These are phyloP conservation scores for Saturnispora quitensis DNA, from an alignment of 805 yeast genomes.

Conservation along the genomic window DNA sequence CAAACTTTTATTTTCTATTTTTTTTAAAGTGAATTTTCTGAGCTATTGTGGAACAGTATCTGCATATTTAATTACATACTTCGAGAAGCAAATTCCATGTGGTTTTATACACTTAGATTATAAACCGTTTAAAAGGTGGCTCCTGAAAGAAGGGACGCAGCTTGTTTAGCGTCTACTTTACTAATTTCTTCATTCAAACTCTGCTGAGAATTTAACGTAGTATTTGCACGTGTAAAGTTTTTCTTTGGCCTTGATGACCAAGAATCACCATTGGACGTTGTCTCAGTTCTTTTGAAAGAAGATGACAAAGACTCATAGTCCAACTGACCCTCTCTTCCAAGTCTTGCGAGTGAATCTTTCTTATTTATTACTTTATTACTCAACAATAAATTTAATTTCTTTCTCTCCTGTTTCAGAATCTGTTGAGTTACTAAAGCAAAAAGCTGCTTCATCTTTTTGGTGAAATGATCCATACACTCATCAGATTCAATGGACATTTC, in stretches of 20 bases:
- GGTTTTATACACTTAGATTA: not conserved
- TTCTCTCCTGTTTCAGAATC: slow-evolving; percentile 79
- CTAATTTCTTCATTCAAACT: slow-evolving; percentile 11
- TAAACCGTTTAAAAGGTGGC: slow-evolving; percentile 44
- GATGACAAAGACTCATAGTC: slow-evolving; percentile 11
- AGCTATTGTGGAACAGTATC: not conserved
- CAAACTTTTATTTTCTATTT: not conserved
- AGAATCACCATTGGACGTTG: slow-evolving; percentile 17
- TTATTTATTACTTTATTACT: slow-evolving; percentile 36
- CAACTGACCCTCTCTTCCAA: slow-evolving; percentile 64
- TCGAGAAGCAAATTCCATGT: not conserved
- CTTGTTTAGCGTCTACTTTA: slow-evolving; percentile 69
- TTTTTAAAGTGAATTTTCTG: not conserved
- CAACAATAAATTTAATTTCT: slow-evolving; percentile 62
- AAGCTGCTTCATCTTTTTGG: slow-evolving; percentile 36
- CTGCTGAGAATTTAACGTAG: not conserved
- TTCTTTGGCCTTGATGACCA: slow-evolving; percentile 29
- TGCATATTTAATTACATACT: not conserved
- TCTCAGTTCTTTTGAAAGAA: not conserved
- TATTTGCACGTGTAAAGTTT: slow-evolving; percentile 5
- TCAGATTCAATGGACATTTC: slow-evolving; percentile 73
- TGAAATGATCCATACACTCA: slow-evolving; percentile 51
- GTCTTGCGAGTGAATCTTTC: slow-evolving; percentile 45
- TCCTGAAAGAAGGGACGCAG: slow-evolving; percentile 72
- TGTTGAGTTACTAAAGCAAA: slow-evolving; percentile 55